Evolutionary conservation across 73 alveolate species (phyloP).

Genomic region (Tetrahymena thermophila): DNA sequence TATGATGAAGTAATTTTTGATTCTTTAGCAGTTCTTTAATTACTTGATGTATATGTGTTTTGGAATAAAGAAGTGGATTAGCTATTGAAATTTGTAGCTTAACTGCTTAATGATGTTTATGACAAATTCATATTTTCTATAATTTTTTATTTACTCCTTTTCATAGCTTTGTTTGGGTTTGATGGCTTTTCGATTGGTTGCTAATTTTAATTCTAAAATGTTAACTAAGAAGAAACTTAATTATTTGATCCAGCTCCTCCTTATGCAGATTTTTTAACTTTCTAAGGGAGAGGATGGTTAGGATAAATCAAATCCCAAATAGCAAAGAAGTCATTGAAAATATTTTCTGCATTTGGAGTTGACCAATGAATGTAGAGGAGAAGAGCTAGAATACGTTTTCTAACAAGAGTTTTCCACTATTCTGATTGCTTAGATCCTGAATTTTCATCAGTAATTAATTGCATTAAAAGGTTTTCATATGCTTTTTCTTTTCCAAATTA

Average conservation of each 20-base stretch:
- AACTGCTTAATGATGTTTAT: background rate
- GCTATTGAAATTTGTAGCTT: background rate
- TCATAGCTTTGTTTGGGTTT: background rate
- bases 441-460: background rate
- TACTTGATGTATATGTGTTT: background rate
- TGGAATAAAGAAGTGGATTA: background rate
- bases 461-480: background rate
- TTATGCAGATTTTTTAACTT: background rate
- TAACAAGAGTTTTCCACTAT: background rate
- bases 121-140: background rate
- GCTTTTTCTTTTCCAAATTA: background rate
- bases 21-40: background rate
- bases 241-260: background rate
- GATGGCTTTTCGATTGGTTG: background rate
- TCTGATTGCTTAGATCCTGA: background rate
- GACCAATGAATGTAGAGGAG: background rate
- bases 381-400: background rate
- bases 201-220: background rate
- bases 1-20: background rate
- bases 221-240: background rate
- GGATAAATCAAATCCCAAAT: background rate
- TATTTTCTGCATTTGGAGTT: background rate
- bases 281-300: background rate
- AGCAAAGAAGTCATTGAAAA: background rate
- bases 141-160: background rate